Evolutionary conservation across 2,329 filamentous ascomycete species (phyloP), one percentile per base, ranked within the genome.

Genomic region (Hymenoscyphus linearis): DNA sequence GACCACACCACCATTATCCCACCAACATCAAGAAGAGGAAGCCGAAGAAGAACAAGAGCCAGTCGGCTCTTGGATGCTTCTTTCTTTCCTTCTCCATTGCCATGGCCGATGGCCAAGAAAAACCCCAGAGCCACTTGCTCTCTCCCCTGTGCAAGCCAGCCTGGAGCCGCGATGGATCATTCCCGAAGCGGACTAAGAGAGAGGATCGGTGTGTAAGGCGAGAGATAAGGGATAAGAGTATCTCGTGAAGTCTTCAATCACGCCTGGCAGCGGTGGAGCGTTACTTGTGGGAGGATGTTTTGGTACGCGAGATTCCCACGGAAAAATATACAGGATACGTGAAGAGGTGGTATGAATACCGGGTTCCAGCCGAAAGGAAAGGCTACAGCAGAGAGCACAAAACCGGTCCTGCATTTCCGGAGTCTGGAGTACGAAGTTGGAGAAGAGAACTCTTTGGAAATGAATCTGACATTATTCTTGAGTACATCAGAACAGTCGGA

Each of bases 171-270:
- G 44, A 50, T 50, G 44, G 44, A 50, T 50, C 44, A 25, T 9
- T 55, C 27, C 6, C 27, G 16, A 18, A 37, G 27, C 54, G 54
- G 36, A 37, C 54, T 31, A 55, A 50, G 34, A 18, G 31, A 55
- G 34, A 55, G 26, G 53, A 35, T 31, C 12, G 25, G 31, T 31
- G 35, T 22, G n/a, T 50, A 55, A 55, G 54, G 34, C 54, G 31
- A 31, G 54, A 31, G 54, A 55, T 37, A 55, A 55, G 35, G n/a
- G 54, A 36, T 35, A 25, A 54, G 31, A 22, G n/a, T n/a, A 54
- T 54, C 27, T n/a, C 22, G 34, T 40, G 26, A 31, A 54, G 14
- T 54, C 37, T 55, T 55, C 36, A 16, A 31, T 55, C n/a, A n/a
- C n/a, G 22, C 54, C 27, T 40, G 31, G 36, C 54, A 37, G 35